Conservation (phyloP, 768 basidiomycete species). For the Mycena rebaudengoi region DNA sequence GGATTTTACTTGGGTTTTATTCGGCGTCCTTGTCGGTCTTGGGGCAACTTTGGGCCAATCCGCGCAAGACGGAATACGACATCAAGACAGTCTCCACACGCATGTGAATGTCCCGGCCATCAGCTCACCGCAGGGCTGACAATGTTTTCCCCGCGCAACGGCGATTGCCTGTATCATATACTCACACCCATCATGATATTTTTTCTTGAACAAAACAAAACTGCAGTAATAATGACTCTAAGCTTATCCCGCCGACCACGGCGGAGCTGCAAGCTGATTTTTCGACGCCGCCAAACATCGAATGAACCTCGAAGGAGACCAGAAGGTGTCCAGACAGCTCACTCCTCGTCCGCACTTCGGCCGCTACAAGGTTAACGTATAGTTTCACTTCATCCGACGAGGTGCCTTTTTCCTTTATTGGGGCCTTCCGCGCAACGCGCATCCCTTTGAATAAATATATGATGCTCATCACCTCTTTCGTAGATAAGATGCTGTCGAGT, state of each 20-base stretch:
- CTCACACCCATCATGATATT: slow-evolving; percentile 2
- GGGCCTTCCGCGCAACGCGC: slow-evolving; percentile 7
- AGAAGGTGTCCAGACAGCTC: slow-evolving; percentile 12
- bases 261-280: slow-evolving; percentile 20
- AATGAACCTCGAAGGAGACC: slow-evolving; percentile 22
- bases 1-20: neutral
- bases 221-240: slow-evolving; percentile 11
- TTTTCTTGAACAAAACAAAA: neutral
- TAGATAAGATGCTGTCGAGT: slow-evolving; percentile 16
- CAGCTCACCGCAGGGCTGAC: too few species aligned
- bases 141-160: too few species aligned
- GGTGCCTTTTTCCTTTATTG: slow-evolving; percentile 1
- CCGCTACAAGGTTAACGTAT: slow-evolving; percentile 20
- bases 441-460: neutral
- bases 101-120: too few species aligned
- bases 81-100: too few species aligned
- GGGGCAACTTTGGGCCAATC: too few species aligned
- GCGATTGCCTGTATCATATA: too few species aligned
- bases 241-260: slow-evolving; percentile 25
- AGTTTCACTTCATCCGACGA: slow-evolving; percentile 21
- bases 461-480: neutral
- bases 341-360: slow-evolving; percentile 4
- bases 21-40: too few species aligned
- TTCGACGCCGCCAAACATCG: slow-evolving; percentile 1
- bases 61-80: too few species aligned